Evolutionary conservation across 2,329 filamentous ascomycete species (phyloP), one percentile per base, ranked within the genome.

Genomic region (Aureobasidium leucospermi): DNA sequence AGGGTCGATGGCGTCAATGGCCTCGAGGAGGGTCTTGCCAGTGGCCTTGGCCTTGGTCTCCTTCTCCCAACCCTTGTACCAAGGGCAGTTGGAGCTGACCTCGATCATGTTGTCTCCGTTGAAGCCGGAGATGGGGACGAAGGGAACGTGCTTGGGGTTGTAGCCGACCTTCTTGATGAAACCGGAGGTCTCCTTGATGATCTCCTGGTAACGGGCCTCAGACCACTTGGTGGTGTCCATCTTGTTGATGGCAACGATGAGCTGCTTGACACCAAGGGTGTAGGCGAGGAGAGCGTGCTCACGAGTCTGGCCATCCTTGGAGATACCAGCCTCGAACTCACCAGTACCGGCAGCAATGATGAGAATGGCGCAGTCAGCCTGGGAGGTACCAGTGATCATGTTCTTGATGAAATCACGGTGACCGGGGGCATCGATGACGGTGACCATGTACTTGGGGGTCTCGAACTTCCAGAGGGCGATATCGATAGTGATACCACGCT

Each of bases 241-340:
- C 91, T 99, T 99, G 92, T 99, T 99, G 87, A 97, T 95, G 82
- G 94, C 94, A 74, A 97, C 93, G 76, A 99, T 97, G 84, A 99
- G 90, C 87, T 99, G 93, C 85, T 90, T 93, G 76, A 99, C 94
- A 94, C 94, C 94, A 66, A 99, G 90, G 80, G 94, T 97, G 90
- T 94, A 97, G 80, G 94, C 93, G 76, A 99, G 92, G 74, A 99
- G 90, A 82, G 94, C 94, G 90, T 99, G 94, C 91, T 99, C 94
- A 90, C 94, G 94, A 73, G 94, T 99, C 90, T 99, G 94, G 81
- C 94, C 94, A 90, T 97, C 94, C 90, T 99, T 99, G 88, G 94
- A 97, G 89, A 99, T 99, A 97, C 94, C 94, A 88, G 94, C 94
- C 88, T 99, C 94, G 88, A 99, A 99, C 87, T 99, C 94, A 96